Evolutionary conservation across 2,329 filamentous ascomycete species (phyloP).

Genomic region (Neonectria faginata): DNA sequence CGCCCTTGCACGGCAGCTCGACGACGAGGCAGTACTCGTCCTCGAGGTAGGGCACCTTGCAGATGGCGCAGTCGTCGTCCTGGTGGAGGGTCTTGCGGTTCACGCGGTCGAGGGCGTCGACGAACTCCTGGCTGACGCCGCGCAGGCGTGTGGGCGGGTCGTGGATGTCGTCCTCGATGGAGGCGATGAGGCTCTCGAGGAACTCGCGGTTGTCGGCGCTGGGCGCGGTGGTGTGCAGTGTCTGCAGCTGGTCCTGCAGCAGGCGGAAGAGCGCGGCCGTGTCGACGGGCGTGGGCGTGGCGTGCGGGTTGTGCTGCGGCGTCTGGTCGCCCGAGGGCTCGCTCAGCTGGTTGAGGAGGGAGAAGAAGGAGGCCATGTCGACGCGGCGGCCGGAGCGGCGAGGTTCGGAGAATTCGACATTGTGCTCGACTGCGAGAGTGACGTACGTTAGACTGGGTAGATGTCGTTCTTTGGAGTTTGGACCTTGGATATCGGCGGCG

Average conservation of each 20-base stretch:
- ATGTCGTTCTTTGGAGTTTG: slow-evolving; percentile 6
- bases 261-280: slow-evolving; percentile 68
- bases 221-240: slow-evolving; percentile 62
- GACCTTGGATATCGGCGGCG: slow-evolving; percentile 25
- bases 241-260: slow-evolving; percentile 68
- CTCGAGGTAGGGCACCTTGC: slow-evolving; percentile 70
- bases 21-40: slow-evolving; percentile 73
- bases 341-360: slow-evolving; percentile 66
- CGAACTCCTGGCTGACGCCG: slow-evolving; percentile 69
- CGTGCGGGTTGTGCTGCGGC: slow-evolving; percentile 65
- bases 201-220: slow-evolving; percentile 61
- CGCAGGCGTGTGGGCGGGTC: slow-evolving; percentile 63
- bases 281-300: slow-evolving; percentile 70
- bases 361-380: slow-evolving; percentile 73
- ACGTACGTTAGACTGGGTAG: slow-evolving; percentile 18
- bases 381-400: slow-evolving; percentile 62
- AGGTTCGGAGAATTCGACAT: slow-evolving; percentile 61
- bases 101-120: slow-evolving; percentile 71
- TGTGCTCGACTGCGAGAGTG: slow-evolving; percentile 68
- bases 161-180: slow-evolving; percentile 63
- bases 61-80: slow-evolving; percentile 72
- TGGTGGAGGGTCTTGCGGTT: slow-evolving; percentile 59
- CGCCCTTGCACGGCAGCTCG: slow-evolving; percentile 70
- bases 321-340: slow-evolving; percentile 50
- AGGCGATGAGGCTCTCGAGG: slow-evolving; percentile 61